phyloP scores from a whole-genome alignment of 2,329 filamentous ascomycete genomes.

The Aspergillus chevalieri region DNA sequence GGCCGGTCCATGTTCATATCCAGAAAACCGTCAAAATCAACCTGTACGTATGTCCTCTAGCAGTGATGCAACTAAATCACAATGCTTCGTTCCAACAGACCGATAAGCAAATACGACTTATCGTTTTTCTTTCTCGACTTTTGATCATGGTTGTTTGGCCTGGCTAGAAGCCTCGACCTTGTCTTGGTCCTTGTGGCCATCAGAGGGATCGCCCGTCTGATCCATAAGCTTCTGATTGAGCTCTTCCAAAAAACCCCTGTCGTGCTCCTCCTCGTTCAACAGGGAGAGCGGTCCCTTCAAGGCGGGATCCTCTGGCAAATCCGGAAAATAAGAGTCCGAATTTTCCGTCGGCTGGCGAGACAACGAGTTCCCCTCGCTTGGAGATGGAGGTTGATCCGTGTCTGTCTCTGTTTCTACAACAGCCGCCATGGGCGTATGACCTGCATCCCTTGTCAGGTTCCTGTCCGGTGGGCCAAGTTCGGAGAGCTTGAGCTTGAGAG shows the following conservation, averaged over 20 bases:
- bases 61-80: no score
- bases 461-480: conserved; percentile 34
- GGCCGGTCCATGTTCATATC: no score
- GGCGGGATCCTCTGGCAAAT: conserved; percentile 37
- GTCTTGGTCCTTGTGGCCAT: conserved; percentile 16
- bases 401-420: conserved; percentile 29
- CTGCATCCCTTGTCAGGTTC: conserved; percentile 37
- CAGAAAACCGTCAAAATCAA: not conserved
- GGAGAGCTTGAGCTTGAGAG: conserved; percentile 30
- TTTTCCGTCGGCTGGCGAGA: conserved; percentile 32
- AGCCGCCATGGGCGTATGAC: conserved; percentile 41
- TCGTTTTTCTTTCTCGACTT: conserved; percentile 35
- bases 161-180: conserved; percentile 16
- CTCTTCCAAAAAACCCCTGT: conserved; percentile 35
- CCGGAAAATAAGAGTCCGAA: conserved; percentile 37
- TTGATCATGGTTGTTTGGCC: conserved; percentile 32
- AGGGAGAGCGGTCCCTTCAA: conserved; percentile 40
- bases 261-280: conserved; percentile 35
- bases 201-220: conserved; percentile 28
- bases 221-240: conserved; percentile 40
- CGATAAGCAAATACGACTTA: conserved; percentile 46
- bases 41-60: no score
- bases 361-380: conserved; percentile 16
- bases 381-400: conserved; percentile 18
- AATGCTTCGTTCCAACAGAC: conserved; percentile 6